phyloP scores from a whole-genome alignment of 169 alveolate genomes.

The Neospora caninum region DNA sequence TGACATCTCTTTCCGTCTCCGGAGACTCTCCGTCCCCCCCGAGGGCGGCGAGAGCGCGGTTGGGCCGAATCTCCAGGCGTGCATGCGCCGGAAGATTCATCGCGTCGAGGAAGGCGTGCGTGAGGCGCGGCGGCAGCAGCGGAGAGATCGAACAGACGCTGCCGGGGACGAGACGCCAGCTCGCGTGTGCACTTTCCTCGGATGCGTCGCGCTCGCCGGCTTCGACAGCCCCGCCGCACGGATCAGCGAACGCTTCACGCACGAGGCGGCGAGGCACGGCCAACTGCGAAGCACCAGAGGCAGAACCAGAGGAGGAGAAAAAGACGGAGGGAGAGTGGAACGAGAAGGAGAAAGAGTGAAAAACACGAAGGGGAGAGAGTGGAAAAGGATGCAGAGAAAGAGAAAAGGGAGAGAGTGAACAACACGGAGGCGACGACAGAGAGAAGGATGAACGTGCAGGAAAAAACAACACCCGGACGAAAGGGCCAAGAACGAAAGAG shows the following conservation, averaged over 20 bases:
- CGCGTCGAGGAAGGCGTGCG: background rate
- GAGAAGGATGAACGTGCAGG: background rate
- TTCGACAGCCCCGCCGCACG: background rate
- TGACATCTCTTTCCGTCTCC: background rate
- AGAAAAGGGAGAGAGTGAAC: background rate
- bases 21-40: background rate
- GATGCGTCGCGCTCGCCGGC: no score
- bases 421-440: background rate
- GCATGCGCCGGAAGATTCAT: background rate
- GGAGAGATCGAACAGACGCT: background rate
- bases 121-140: background rate
- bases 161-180: background rate
- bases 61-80: background rate
- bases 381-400: background rate
- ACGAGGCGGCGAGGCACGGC: background rate
- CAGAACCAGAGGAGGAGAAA: slow-evolving; percentile 22
- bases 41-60: background rate
- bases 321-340: background rate
- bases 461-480: background rate
- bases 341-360: background rate
- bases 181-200: background rate
- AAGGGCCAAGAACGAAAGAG: background rate
- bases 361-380: background rate
- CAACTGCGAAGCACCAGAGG: background rate
- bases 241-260: background rate